Percentiles rank a stretch among this genome's conserved stretches.
phyloP scores from a whole-genome alignment of 2,329 filamentous ascomycete genomes.

The Metarhizium robertsii region DNA sequence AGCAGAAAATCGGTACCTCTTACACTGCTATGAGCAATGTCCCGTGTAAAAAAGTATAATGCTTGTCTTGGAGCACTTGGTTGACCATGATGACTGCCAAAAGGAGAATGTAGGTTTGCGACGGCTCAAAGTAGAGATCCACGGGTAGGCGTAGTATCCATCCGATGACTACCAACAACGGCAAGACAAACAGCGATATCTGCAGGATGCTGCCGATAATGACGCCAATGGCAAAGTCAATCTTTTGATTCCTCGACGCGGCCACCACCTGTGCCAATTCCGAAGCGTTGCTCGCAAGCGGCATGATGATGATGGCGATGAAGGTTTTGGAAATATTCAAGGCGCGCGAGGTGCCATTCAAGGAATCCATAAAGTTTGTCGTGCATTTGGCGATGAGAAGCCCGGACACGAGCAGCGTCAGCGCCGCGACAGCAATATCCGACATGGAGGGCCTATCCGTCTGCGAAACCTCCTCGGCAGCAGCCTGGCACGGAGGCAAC shows the following conservation, averaged over 20 bases:
- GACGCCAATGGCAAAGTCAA: conserved; percentile 10
- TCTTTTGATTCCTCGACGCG: conserved; percentile 7
- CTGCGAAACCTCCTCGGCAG: not conserved
- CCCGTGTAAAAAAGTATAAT: conserved; percentile 10
- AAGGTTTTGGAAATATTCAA: conserved; percentile 9
- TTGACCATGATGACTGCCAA: conserved; percentile 10
- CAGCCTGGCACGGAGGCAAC: not conserved
- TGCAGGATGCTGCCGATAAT: conserved; percentile 11
- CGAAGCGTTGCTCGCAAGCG: conserved; percentile 9
- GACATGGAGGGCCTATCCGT: conserved; percentile 5
- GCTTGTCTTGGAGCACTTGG: conserved; percentile 10
- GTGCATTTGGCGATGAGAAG: conserved; percentile 8
- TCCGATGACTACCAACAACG: conserved; percentile 7
- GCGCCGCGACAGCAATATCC: not conserved
- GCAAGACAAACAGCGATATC: conserved; percentile 10
- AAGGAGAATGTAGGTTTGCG: conserved; percentile 10
- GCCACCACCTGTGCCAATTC: conserved; percentile 10
- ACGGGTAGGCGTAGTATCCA: conserved; percentile 6
- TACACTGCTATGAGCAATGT: conserved; percentile 10
- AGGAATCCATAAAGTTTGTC: conserved; percentile 6
- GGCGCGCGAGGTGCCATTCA: conserved; percentile 4
- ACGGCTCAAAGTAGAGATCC: conserved; percentile 10
- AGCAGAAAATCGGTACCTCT: not conserved
- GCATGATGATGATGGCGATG: conserved; percentile 9
- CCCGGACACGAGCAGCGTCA: conserved; percentile 1